Base-by-base conservation (phyloP, 768 basidiomycete species). In the Rhodotorula toruloides region DNA sequence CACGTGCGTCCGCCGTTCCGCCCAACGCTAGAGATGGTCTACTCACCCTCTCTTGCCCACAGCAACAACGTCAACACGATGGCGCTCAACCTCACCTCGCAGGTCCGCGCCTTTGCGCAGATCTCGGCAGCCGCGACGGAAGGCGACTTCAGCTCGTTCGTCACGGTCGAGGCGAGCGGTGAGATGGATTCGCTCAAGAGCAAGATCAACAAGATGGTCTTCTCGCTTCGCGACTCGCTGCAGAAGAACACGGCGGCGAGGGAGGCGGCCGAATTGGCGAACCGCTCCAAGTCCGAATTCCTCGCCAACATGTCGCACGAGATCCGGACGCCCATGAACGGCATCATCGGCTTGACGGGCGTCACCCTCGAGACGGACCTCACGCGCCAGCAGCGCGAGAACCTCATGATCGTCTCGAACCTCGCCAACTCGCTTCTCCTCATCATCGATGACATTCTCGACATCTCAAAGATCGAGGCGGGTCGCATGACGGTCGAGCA, bases 151-250 rank as follows among this genome's bases (percentile, higher is more conserved):
- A 94, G 91, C 31, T 85, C 92, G 25, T 99, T 98, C 83, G 97
- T 99, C 81, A 98, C 96, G 34, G 96, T 99, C 75, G 94, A 98
- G 75, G 96, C 96, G 2, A 87, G 85, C 68, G 96, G 96, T 57
- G 96, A 99, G 79, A 98, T 98, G 96, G 93, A 98, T 79, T 92
- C 90, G 54, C 83, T 99, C 80, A 98, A 99, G 83, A 96, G 91
- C 2, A 75, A 94, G 94, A 93, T 94, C 81, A 93, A 93, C 74
- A 90, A 96, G 79, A 99, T 98, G 96, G 91, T 99, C 61, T 94
- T 90, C 81, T 93, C 93, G 74, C 83, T 99, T 79, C 83, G 96
- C 32, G 93, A 98, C 76, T 87, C 85, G 71, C 96, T 99, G 58
- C 94, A 97, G 83, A 96, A 93, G 86, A 98, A 99, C 76, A 98